Evolutionary conservation across 148 eudicot species (phyloP), one percentile per base, ranked within the genome.

Genomic region (Euryodendron excelsum): DNA sequence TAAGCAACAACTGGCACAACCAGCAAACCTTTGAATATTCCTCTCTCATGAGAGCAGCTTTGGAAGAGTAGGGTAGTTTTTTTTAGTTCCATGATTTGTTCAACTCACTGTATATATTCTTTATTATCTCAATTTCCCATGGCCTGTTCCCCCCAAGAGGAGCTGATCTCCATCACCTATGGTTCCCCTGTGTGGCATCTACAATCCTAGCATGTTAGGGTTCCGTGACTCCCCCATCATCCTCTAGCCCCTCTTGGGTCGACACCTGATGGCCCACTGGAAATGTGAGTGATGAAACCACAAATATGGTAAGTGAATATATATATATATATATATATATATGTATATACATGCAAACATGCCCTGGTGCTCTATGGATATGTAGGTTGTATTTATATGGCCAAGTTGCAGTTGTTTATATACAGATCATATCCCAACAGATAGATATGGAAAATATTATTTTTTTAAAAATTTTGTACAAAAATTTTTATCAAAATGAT

Each of bases 81-180:
- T 53, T 61, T 5, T 50, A 2, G 74, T 36, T 79, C 76, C 74
- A 82, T 75, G 70, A 69, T 74, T 69, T 37, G 12, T 56, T 82
- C 66, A 17, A 74, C 62, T 47, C 47, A 58, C 13, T 23, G 17
- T 62, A n/a, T n/a, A n/a, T n/a, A n/a, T 64, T 72, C 36, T 82
- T n/a, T 79, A 81, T 88, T 79, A 50, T 85, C 86, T 48, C 70
- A 45, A 73, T 62, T 70, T 60, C 69, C 77, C 78, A 83, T 87
- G 92, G 76, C 83, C 82, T 85, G 92, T 89, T 87, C 86, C 87
- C 84, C 77, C 3, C 61, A 21, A 76, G 64, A 81, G 90, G 64
- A 73, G 65, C 73, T 53, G 18, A 52, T 47, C 65, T 55, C 78
- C n/a, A 10, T 30, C 45, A 50, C 80, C 62, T 87, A 81, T 81